These are phyloP conservation scores for Kwoniella shandongensis DNA, from an alignment of 768 basidiomycete genomes.

Conservation along the genomic window DNA sequence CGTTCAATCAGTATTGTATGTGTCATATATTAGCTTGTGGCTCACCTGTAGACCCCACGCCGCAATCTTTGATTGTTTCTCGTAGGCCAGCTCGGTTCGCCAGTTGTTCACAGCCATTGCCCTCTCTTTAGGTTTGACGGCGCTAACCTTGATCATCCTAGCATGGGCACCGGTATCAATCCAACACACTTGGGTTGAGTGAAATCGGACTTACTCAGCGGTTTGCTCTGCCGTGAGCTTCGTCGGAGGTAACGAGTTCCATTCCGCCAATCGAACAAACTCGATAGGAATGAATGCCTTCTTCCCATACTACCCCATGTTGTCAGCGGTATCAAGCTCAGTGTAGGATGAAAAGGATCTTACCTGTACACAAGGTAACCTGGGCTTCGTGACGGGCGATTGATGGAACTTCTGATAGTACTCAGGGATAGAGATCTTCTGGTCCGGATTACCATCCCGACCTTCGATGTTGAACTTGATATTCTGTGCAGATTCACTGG, in stretches of 20 bases:
- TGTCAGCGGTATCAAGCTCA: slow-evolving; percentile 1
- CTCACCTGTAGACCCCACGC: slow-evolving; percentile 50
- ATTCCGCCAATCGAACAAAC: slow-evolving; percentile 45
- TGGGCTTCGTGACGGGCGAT: slow-evolving; percentile 36
- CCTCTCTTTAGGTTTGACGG: slow-evolving; percentile 28
- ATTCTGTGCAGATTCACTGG: slow-evolving; percentile 32
- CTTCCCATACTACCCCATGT: slow-evolving; percentile 38
- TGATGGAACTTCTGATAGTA: slow-evolving; percentile 43
- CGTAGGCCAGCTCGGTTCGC: slow-evolving; percentile 43
- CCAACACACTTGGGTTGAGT: not conserved
- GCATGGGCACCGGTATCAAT: not conserved
- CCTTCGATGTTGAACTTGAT: slow-evolving; percentile 44
- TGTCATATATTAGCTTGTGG: not conserved
- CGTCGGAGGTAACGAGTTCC: slow-evolving; percentile 48
- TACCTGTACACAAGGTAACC: slow-evolving; percentile 50
- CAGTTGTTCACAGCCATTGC: slow-evolving; percentile 32
- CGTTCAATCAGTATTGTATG: not conserved
- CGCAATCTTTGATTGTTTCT: slow-evolving; percentile 38
- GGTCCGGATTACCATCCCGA: slow-evolving; percentile 35
- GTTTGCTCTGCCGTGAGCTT: slow-evolving; percentile 48
- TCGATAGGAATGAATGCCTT: slow-evolving; percentile 51
- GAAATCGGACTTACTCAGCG: slow-evolving; percentile 31
- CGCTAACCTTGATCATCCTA: slow-evolving; percentile 50
- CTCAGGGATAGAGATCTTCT: slow-evolving; percentile 32
- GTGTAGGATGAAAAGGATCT: slow-evolving; percentile 3